Conservation (phyloP, 169 alveolate species). For the Plasmodium sp. region DNA sequence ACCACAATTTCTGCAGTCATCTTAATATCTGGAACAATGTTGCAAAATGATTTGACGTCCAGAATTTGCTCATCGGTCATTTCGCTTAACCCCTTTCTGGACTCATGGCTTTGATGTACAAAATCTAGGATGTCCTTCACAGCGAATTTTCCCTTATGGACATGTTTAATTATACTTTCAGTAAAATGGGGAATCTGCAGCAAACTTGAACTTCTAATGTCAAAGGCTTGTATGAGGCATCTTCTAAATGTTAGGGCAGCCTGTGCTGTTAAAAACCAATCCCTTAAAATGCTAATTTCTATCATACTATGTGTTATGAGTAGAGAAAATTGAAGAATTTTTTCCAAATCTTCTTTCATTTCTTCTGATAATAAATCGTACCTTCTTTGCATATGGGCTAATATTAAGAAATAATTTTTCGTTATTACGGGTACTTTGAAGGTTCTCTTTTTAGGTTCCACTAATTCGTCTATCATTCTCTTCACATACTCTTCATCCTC, state of each 20-base stretch:
- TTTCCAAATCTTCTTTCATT: slow-evolving; percentile 77
- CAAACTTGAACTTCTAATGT: slow-evolving; percentile 85
- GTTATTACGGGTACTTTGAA: slow-evolving; percentile 59
- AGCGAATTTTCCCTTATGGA: slow-evolving; percentile 86
- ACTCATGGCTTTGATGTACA: slow-evolving; percentile 84
- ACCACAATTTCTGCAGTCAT: slow-evolving; percentile 86
- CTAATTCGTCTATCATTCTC: slow-evolving; percentile 77
- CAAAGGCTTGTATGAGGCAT: slow-evolving; percentile 90
- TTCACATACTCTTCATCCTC: slow-evolving; percentile 76
- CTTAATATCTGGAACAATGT: slow-evolving; percentile 82
- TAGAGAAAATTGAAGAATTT: slow-evolving; percentile 84
- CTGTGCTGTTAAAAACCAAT: slow-evolving; percentile 87
- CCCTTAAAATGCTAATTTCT: slow-evolving; percentile 87
- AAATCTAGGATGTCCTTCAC: slow-evolving; percentile 86
- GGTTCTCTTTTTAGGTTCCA: slow-evolving; percentile 77
- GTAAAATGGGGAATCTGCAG: slow-evolving; percentile 92
- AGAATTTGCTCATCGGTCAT: slow-evolving; percentile 82
- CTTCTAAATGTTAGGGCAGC: slow-evolving; percentile 91
- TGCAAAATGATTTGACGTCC: slow-evolving; percentile 90
- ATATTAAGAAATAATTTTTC: slow-evolving; percentile 83
- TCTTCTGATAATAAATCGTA: slow-evolving; percentile 82
- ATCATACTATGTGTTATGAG: slow-evolving; percentile 90
- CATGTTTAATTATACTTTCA: slow-evolving; percentile 80
- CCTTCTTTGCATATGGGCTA: slow-evolving; percentile 90
- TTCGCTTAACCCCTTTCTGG: slow-evolving; percentile 86